Conservation (phyloP, 306 rosid genomes). For the Pterocarpus santalinus region DNA sequence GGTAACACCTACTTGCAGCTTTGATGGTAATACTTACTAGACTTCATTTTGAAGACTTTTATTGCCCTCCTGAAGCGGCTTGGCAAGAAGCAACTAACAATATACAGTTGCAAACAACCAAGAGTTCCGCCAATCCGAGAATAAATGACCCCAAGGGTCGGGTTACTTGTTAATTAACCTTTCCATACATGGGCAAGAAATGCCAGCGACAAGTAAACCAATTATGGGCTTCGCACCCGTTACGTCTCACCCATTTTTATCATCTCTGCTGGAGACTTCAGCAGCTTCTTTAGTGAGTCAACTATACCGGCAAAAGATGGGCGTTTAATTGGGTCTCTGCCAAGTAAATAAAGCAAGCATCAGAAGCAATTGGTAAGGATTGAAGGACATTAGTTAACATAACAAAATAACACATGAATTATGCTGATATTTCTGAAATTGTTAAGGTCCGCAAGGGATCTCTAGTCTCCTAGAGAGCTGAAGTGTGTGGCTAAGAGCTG, state of each 20-base stretch:
- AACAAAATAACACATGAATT: slow-evolving; percentile 17
- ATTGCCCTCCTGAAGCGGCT: slow-evolving; percentile 42
- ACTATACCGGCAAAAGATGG: slow-evolving; percentile 78
- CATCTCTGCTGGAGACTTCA: slow-evolving; percentile 78
- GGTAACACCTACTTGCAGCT: slow-evolving; percentile 4
- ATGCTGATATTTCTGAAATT: slow-evolving; percentile 18
- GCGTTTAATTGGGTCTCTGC: slow-evolving; percentile 82
- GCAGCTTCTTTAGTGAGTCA: slow-evolving; percentile 83
- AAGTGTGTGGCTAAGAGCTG: not conserved
- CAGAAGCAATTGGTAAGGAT: slow-evolving; percentile 26
- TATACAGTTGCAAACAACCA: slow-evolving; percentile 53
- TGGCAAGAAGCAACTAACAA: slow-evolving; percentile 40
- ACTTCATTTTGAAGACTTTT: slow-evolving; percentile 34
- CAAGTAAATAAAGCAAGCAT: slow-evolving; percentile 42
- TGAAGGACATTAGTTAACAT: not conserved
- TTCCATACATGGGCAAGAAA: slow-evolving; percentile 37
- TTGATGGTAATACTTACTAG: slow-evolving; percentile 9
- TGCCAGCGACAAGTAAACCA: slow-evolving; percentile 27
- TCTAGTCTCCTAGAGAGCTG: not conserved
- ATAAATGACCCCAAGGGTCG: slow-evolving; percentile 39
- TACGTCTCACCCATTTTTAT: slow-evolving; percentile 63
- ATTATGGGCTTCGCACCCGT: slow-evolving; percentile 22
- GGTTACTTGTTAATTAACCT: slow-evolving; percentile 45
- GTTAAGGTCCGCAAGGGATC: not conserved
- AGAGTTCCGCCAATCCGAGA: slow-evolving; percentile 38